These are phyloP conservation scores for Steccherinum ochraceum DNA, from an alignment of 768 basidiomycete genomes.

Conservation along the genomic window DNA sequence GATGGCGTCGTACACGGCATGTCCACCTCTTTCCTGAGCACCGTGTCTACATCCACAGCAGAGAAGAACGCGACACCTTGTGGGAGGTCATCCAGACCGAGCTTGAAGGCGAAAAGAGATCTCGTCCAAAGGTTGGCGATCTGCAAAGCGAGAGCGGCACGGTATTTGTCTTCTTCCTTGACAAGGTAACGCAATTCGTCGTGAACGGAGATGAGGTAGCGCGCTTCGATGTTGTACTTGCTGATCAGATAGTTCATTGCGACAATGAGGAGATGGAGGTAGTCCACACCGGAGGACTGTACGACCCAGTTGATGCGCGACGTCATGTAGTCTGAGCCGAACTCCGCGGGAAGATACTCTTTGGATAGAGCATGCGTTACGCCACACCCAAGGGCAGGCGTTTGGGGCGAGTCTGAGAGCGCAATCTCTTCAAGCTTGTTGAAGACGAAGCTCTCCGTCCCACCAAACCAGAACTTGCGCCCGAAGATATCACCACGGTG, in stretches of 20 bases:
- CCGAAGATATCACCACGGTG: constrained; percentile 68
- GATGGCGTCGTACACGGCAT: constrained; percentile 96
- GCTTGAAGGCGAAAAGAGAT: constrained; percentile 78
- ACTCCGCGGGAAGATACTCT: constrained; percentile 74
- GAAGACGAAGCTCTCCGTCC: constrained; percentile 93
- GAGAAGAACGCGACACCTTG: constrained; percentile 97
- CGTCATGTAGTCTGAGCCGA: constrained; percentile 86
- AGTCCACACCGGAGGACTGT: constrained; percentile 97
- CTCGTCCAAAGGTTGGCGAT: constrained; percentile 96
- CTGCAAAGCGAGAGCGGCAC: constrained; percentile 88
- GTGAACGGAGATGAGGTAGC: constrained; percentile 95
- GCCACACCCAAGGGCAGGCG: constrained; percentile 91
- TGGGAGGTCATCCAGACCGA: constrained; percentile 96
- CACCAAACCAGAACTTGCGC: constrained; percentile 93
- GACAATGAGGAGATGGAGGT: constrained; percentile 93
- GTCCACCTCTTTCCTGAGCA: constrained; percentile 92
- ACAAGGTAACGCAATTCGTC: constrained; percentile 96
- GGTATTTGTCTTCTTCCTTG: constrained; percentile 80
- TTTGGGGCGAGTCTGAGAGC: constrained; percentile 76
- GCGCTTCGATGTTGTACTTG: constrained; percentile 79
- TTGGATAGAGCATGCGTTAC: constrained; percentile 92
- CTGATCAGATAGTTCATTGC: constrained; percentile 85
- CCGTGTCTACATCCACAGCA: constrained; percentile 87
- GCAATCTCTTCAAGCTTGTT: constrained; percentile 98
- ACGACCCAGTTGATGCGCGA: constrained; percentile 99